Evolutionary conservation across 305 asterid genomes (phyloP).

Genomic region (Fraxinus greggii): DNA sequence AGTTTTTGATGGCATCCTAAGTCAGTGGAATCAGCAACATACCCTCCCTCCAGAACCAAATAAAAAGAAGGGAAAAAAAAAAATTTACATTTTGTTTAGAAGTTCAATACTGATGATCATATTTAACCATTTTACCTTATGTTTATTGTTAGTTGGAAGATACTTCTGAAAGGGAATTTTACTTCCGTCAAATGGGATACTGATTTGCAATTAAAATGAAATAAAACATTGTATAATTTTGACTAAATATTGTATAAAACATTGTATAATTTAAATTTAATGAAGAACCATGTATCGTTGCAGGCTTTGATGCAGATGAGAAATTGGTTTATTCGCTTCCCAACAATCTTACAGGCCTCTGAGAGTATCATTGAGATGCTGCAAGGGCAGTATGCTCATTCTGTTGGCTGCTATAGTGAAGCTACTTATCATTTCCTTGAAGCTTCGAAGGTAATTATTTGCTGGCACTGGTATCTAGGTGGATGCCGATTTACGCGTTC

Average conservation of each 20-base stretch:
- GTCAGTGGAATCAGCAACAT: neutral
- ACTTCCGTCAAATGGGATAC: neutral
- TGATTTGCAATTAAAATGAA: constrained; percentile 17
- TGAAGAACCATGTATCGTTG: constrained; percentile 8
- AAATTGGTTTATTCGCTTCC: constrained; percentile 78
- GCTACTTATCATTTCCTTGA: constrained; percentile 89
- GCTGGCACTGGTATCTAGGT: constrained; percentile 8
- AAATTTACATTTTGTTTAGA: constrained; percentile 6
- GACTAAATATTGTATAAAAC: neutral
- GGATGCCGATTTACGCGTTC: neutral
- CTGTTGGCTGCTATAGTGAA: constrained; percentile 76
- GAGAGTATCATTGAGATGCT: constrained; percentile 87
- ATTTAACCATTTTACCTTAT: neutral
- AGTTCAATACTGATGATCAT: constrained; percentile 11
- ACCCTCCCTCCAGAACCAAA: neutral
- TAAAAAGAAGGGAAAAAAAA: neutral
- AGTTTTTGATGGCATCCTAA: constrained; percentile 3
- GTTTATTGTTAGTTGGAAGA: constrained; percentile 10
- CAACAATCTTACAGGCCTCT: constrained; percentile 92
- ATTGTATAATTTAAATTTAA: neutral
- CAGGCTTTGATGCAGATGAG: constrained; percentile 94
- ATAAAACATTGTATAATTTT: constrained; percentile 1
- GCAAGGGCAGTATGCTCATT: constrained; percentile 95
- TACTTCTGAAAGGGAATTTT: neutral
- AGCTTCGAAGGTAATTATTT: constrained; percentile 67